Conservation (phyloP, 2,329 filamentous ascomycete species). For the Alternaria solani region DNA sequence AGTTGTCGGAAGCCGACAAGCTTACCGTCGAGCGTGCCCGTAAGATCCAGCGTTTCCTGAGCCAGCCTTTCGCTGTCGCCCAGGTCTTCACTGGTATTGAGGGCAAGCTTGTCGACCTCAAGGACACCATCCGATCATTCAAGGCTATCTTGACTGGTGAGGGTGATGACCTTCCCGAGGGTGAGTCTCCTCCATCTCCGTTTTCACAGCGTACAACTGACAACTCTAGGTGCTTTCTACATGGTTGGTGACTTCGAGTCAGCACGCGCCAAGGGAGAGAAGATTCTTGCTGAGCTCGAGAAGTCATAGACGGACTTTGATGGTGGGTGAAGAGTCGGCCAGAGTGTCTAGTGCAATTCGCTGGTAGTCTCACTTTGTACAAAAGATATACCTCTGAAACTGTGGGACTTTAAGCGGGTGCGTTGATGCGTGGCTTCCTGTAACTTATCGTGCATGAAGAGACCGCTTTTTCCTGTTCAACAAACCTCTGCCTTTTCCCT, state of each 20-base stretch:
- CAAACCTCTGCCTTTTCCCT: background rate
- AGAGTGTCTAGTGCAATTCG: slow-evolving; percentile 43
- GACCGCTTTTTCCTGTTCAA: slow-evolving; percentile 41
- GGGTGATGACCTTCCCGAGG: slow-evolving; percentile 93
- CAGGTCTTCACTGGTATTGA: slow-evolving; percentile 92
- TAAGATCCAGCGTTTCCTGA: slow-evolving; percentile 99
- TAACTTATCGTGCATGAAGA: slow-evolving; percentile 53
- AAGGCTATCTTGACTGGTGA: slow-evolving; percentile 96
- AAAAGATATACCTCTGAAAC: slow-evolving; percentile 48
- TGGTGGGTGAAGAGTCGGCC: slow-evolving; percentile 46
- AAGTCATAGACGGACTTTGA: slow-evolving; percentile 47
- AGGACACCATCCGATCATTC: slow-evolving; percentile 98
- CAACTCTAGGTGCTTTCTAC: slow-evolving; percentile 75
- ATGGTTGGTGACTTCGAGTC: slow-evolving; percentile 97
- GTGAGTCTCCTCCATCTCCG: slow-evolving; percentile 58
- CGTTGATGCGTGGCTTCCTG: slow-evolving; percentile 48
- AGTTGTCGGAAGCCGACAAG: slow-evolving; percentile 98
- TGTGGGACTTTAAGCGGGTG: slow-evolving; percentile 45
- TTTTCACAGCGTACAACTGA: slow-evolving; percentile 21
- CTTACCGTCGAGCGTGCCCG: slow-evolving; percentile 99
- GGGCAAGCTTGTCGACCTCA: slow-evolving; percentile 95
- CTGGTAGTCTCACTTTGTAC: slow-evolving; percentile 49
- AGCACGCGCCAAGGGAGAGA: slow-evolving; percentile 96
- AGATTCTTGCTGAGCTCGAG: slow-evolving; percentile 97
- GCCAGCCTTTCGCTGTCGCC: slow-evolving; percentile 95